Conservation (phyloP, 1,284 basidiomycete genomes). For the Boletus semigastroideus region DNA sequence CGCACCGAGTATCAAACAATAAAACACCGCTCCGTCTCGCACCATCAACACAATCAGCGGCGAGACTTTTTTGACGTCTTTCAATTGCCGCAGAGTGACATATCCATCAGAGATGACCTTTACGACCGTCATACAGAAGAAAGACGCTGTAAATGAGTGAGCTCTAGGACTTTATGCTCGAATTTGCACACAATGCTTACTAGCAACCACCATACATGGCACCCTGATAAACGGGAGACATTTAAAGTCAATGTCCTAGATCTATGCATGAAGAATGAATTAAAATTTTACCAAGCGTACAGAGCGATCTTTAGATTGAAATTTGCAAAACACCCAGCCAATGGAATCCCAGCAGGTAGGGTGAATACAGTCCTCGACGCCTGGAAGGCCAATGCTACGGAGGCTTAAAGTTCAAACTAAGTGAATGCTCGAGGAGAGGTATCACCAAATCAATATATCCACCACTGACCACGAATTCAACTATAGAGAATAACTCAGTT, state of each 20-base stretch:
- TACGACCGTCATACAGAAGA: slow-evolving; percentile 9
- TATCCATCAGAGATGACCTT: neutral
- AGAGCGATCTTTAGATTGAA: neutral
- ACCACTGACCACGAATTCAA: neutral
- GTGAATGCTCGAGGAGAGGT: neutral
- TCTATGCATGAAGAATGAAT: neutral
- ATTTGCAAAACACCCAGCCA: slow-evolving; percentile 2
- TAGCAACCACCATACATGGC: neutral
- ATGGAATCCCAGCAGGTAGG: neutral
- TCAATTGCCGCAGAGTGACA: neutral
- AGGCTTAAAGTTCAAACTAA: slow-evolving; percentile 8
- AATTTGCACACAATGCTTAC: neutral
- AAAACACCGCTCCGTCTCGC: slow-evolving; percentile 9
- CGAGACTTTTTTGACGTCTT: neutral
- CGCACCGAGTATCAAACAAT: neutral
- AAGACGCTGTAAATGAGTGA: neutral
- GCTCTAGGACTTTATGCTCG: neutral
- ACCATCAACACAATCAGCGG: slow-evolving; percentile 6
- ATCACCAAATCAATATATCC: too few species aligned
- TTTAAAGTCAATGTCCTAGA: too few species aligned
- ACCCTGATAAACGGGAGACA: neutral
- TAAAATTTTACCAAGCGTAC: neutral
- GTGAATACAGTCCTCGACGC: neutral
- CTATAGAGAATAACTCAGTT: neutral
- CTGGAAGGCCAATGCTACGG: neutral